These are phyloP conservation scores for Pythium dissimile DNA, from an alignment of 352 stramenopile genomes.

Conservation along the genomic window DNA sequence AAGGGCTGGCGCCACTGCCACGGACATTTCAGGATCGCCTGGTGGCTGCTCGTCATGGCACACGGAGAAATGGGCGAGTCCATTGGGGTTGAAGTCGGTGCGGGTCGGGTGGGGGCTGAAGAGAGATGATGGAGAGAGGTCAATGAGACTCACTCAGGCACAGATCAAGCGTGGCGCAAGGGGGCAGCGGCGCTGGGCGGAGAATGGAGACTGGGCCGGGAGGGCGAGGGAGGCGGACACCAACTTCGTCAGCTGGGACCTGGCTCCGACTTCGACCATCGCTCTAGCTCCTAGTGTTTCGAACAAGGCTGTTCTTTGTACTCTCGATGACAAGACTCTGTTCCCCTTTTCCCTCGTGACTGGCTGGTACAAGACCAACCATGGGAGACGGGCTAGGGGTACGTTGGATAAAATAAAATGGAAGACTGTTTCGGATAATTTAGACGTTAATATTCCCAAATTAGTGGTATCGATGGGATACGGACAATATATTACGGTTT, in stretches of 20 bases:
- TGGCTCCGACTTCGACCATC: slow-evolving; percentile 17
- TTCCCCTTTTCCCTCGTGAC: slow-evolving; percentile 15
- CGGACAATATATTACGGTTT: slow-evolving; percentile 1
- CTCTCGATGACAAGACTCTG: slow-evolving; percentile 10
- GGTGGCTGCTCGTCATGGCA: slow-evolving; percentile 49
- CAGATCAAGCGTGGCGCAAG: not conserved
- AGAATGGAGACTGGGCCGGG: slow-evolving; percentile 8
- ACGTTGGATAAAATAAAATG: slow-evolving; percentile 12
- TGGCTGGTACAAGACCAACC: slow-evolving; percentile 5
- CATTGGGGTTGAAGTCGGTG: slow-evolving; percentile 27
- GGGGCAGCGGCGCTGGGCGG: not conserved
- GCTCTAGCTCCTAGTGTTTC: slow-evolving; percentile 4
- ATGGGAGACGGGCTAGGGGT: slow-evolving; percentile 11
- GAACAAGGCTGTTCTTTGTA: slow-evolving; percentile 10
- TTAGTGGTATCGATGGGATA: too few relatives aligned
- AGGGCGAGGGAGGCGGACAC: slow-evolving; percentile 3
- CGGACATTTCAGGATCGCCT: slow-evolving; percentile 86
- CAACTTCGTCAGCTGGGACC: slow-evolving; percentile 13
- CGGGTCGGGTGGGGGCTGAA: not conserved
- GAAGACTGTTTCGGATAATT: slow-evolving; percentile 22
- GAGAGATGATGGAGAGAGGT: not conserved
- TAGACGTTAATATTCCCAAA: slow-evolving; percentile 10
- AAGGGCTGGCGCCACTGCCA: slow-evolving; percentile 87
- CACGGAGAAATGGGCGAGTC: slow-evolving; percentile 43
- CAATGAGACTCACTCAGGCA: not conserved